phyloP scores from a whole-genome alignment of 2,329 filamentous ascomycete genomes.

The Xylariales sp. region DNA sequence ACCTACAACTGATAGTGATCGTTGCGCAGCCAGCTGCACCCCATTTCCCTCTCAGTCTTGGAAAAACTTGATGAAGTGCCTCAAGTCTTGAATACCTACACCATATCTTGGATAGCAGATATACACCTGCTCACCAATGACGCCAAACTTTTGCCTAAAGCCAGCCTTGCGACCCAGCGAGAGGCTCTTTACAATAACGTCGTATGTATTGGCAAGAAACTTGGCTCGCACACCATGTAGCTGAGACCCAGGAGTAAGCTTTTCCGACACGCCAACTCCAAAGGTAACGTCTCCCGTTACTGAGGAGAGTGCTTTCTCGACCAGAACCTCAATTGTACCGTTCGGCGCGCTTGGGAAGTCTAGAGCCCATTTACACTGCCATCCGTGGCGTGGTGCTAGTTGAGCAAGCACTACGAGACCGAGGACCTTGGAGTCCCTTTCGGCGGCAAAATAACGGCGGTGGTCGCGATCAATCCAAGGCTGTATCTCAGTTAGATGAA shows the following conservation, averaged over 20 bases:
- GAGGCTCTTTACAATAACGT: constrained; percentile 71
- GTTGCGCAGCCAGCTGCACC: too few relatives aligned
- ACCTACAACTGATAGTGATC: too few relatives aligned
- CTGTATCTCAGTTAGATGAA: constrained; percentile 84
- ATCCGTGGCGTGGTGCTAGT: constrained; percentile 75
- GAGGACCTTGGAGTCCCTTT: constrained; percentile 65
- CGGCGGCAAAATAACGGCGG: constrained; percentile 79
- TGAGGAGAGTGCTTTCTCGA: constrained; percentile 49
- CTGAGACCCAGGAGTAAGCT: constrained; percentile 75
- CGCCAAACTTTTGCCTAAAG: constrained; percentile 88
- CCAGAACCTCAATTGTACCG: constrained; percentile 80
- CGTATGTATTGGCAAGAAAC: constrained; percentile 79
- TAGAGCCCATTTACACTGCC: constrained; percentile 94
- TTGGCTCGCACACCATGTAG: constrained; percentile 75
- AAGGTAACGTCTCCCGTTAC: constrained; percentile 70
- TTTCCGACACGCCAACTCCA: constrained; percentile 73
- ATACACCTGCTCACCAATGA: constrained; percentile 77
- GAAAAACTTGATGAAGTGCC: constrained; percentile 88
- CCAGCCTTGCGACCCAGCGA: constrained; percentile 80
- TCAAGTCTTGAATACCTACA: constrained; percentile 73
- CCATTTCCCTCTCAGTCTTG: constrained; percentile 56
- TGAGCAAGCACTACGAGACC: constrained; percentile 81
- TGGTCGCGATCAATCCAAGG: constrained; percentile 84
- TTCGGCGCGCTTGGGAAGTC: constrained; percentile 86
- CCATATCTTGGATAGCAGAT: constrained; percentile 88